A percentile compares a stretch with the other conserved stretches of the same genome.
phyloP scores from a whole-genome alignment of 352 stramenopile genomes.

The Phytophthora fragariaefolia region DNA sequence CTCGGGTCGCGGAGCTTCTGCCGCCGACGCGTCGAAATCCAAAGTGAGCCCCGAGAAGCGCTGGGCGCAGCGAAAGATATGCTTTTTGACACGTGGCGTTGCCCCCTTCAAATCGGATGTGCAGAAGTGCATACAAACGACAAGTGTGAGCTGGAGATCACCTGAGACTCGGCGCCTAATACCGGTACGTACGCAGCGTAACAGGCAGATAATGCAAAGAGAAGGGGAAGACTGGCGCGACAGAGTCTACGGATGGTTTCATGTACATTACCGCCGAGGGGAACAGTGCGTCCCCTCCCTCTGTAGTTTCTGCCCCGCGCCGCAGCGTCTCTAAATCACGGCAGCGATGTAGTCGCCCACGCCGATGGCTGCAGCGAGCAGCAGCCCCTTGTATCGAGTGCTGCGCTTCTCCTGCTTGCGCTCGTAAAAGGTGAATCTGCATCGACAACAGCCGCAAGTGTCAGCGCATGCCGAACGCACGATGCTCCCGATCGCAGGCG shows the following conservation, averaged over 20 bases:
- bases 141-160: no score
- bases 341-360: slow-evolving; percentile 62
- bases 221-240: no score
- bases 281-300: no score
- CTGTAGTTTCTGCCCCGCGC: neutral
- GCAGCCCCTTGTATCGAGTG: slow-evolving; percentile 61
- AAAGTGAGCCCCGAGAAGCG: slow-evolving; percentile 37
- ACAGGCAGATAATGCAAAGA: no score
- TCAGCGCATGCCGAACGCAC: no score
- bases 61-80: neutral
- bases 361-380: slow-evolving; percentile 55
- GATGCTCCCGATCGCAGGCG: slow-evolving; percentile 8
- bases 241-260: no score
- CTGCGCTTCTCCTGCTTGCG: slow-evolving; percentile 61
- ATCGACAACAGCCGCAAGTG: neutral
- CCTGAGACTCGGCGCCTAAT: no score
- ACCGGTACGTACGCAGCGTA: no score
- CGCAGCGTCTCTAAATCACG: slow-evolving; percentile 38
- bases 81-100: slow-evolving; percentile 30
- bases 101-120: neutral
- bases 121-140: no score
- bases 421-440: slow-evolving; percentile 63
- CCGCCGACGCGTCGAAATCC: slow-evolving; percentile 45
- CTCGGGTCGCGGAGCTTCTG: slow-evolving; percentile 18
- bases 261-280: no score